Conservation (phyloP, 768 basidiomycete genomes). For the Pholiota molesta region DNA sequence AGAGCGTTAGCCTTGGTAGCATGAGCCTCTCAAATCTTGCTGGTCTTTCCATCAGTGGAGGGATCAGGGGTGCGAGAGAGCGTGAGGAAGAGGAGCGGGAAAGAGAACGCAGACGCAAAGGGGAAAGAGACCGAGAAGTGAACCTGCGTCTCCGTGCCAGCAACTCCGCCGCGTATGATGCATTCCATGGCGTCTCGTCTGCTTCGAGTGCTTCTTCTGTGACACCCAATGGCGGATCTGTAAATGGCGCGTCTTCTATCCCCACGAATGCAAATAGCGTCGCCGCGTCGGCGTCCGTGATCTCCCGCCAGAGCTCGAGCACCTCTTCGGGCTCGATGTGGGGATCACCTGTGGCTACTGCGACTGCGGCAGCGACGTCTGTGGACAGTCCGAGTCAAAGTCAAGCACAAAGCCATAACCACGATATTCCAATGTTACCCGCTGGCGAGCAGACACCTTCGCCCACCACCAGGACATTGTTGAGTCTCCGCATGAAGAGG, state of each 20-base stretch:
- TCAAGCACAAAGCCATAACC: background rate
- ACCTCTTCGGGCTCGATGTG: slow-evolving; percentile 18
- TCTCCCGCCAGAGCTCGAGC: slow-evolving; percentile 42
- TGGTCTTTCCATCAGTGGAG: slow-evolving; percentile 20
- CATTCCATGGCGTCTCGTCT: slow-evolving; percentile 69
- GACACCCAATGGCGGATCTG: slow-evolving; percentile 12
- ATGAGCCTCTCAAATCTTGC: background rate
- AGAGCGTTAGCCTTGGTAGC: slow-evolving; percentile 12
- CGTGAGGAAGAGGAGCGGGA: slow-evolving; percentile 54
- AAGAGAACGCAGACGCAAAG: slow-evolving; percentile 33
- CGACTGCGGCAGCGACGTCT: slow-evolving; percentile 7
- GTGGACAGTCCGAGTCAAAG: slow-evolving; percentile 13
- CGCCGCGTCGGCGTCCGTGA: slow-evolving; percentile 24
- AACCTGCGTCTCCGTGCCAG: slow-evolving; percentile 45
- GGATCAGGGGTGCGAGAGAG: slow-evolving; percentile 59
- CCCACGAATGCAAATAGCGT: slow-evolving; percentile 11
- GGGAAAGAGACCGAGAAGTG: slow-evolving; percentile 23
- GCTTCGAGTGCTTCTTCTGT: background rate
- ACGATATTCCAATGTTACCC: slow-evolving; percentile 23
- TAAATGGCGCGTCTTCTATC: slow-evolving; percentile 24
- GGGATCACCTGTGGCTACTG: slow-evolving; percentile 8
- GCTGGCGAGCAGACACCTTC: background rate
- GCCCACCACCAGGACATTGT: background rate
- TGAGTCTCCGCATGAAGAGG: slow-evolving; percentile 1
- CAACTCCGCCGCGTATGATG: slow-evolving; percentile 65